Evolutionary conservation across 805 yeast species (phyloP).

Genomic region (Ogataea neopini): DNA sequence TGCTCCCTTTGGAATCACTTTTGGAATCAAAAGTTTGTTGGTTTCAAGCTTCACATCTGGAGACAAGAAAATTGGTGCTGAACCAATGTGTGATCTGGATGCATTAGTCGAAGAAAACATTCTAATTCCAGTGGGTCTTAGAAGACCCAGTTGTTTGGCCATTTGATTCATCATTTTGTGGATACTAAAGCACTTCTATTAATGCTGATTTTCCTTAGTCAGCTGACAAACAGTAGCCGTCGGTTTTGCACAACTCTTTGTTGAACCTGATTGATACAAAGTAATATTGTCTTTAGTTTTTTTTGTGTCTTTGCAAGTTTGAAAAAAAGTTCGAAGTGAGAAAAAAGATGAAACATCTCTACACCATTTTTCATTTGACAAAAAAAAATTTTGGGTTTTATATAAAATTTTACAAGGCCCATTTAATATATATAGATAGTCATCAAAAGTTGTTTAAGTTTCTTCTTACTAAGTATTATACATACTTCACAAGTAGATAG

Average conservation of each 20-base stretch:
- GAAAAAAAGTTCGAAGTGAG: neutral
- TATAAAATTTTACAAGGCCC: conserved; percentile 9
- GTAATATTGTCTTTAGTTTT: neutral
- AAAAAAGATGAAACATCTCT: neutral
- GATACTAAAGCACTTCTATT: neutral
- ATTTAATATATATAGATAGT: neutral
- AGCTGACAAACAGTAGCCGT: neutral
- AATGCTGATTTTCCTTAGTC: neutral
- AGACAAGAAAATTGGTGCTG: conserved; percentile 69
- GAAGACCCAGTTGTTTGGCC: neutral
- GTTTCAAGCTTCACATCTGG: conserved; percentile 56
- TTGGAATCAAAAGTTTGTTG: conserved; percentile 54
- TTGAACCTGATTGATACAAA: neutral
- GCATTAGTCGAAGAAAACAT: conserved; percentile 35
- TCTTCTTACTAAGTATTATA: too few relatives aligned
- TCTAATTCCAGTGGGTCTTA: conserved; percentile 8
- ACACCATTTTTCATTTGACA: neutral
- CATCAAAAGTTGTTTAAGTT: neutral
- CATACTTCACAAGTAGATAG: too few relatives aligned
- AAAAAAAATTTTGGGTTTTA: neutral
- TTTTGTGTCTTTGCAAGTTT: neutral
- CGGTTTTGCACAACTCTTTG: neutral
- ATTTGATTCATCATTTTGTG: conserved; percentile 1
- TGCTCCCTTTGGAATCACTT: conserved; percentile 65
- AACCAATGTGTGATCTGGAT: conserved; percentile 70